Base-by-base conservation (phyloP, 441 rosid genomes). In the Melastoma candidum region DNA sequence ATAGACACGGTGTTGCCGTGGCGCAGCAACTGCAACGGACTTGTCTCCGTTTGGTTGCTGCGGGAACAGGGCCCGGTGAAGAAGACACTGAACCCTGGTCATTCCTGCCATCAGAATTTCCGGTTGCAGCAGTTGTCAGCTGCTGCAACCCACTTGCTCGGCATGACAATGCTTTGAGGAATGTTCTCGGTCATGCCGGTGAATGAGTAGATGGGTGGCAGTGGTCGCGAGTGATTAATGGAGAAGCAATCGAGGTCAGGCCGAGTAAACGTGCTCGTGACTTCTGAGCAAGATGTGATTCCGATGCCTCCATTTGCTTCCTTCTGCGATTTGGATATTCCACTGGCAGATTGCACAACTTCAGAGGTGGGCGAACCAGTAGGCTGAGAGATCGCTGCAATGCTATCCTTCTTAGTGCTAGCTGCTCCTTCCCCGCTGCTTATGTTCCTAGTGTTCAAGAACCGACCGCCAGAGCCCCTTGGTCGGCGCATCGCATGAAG, bases 401-500 rank as follows among this genome's bases (percentile, higher is more conserved):
- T 58, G 47, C 32, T 44, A 17, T 65, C 54, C 63, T 53, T 72
- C 66, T 75, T 69, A 46, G 50, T 60, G 59, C 70, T 77, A 24
- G 2, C 53, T 58, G 61, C 75, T 1, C 54, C 65, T 53, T 59
- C 69, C 10, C 29, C 73, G 8, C 51, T 32, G 53, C 56, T 64
- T 39, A 12, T 49, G 51, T 12, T 67, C 69, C 78, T 86, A 0
- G 80, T 63, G 66, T 90, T 90, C 77, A 90, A 63, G 77, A 90
- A 90, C 53, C 96, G 86, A 25, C 98, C 98, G 2, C 98, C 90
- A 0, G 68, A 77, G 54, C 96, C 98, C 73, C 96, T 82, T 53
- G 95, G 90, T 29, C 95, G 86, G 44, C 96, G 88, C 78, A 87
- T 71, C 39, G 95, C 96, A 51, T 90, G 98, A 48, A 81, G 85